Evolutionary conservation across 164 flowering plant species (phyloP), one percentile per base, ranked within the genome.

Genomic region (Macadamia tetraphylla): DNA sequence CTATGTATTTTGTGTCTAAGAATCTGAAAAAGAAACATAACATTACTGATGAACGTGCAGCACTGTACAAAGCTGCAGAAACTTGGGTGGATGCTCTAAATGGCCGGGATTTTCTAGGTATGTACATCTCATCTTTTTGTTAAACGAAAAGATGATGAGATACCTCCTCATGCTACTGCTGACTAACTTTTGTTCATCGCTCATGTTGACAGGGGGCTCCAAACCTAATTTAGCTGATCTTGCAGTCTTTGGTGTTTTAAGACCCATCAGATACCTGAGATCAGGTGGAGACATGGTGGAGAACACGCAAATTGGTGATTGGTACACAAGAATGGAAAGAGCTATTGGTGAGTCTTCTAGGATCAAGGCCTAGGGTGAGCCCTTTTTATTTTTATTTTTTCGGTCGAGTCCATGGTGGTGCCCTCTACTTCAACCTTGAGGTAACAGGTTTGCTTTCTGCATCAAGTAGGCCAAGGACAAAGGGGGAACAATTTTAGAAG

Each of bases 221-320:
- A 79, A 83, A 67, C 97, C 98, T 1, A 89, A 88, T 76, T 81
- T 88, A 69, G 98, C 89, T 69, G 96, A 94, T 76, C 89, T 94
- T 65, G 88, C 98, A 12, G 98, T 87, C 29, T 94, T 81, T 78
- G 98, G 97, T 18, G 96, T 94, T 15, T 67, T 94, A 75, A 89
- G 97, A 72, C 97, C 98, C 42, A 88, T 94, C 67, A 82, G 94
- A 67, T 73, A 89, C 76, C 86, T 94, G 40, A 78, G 65, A 48
- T 86, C 98, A 29, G 97, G 98, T 29, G 84, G 43, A 74, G 98
- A 94, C 68, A 94, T 94, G 98, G 91, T 94, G 71, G 90, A 89
- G 75, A 69, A 91, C 73, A 91, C 96, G 11, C 73, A 77, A 18
- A 89, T 91, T 57, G 91, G 98, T 35, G 94, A 89, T 6, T 94